phyloP scores from a whole-genome alignment of 306 rosid species.

The Begonia peltatifolia region DNA sequence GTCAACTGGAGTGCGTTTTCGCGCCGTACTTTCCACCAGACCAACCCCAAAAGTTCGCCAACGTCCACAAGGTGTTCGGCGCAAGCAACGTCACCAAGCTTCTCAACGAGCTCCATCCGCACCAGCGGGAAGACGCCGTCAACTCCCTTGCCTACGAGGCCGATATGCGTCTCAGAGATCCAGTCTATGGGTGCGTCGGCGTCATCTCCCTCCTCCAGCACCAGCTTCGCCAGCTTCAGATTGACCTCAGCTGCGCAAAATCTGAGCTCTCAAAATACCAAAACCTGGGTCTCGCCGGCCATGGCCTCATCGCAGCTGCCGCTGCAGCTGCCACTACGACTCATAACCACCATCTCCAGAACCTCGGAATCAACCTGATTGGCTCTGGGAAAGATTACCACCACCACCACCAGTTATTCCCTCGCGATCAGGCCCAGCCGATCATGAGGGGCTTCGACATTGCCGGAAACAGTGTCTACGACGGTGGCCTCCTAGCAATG shows the following conservation, averaged over 20 bases:
- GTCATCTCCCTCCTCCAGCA: slow-evolving; percentile 91
- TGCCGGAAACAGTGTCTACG: slow-evolving; percentile 28
- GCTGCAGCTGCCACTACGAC: background rate
- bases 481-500: slow-evolving; percentile 61
- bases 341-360: slow-evolving; percentile 15
- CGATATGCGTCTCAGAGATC: slow-evolving; percentile 93
- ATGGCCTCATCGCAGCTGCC: slow-evolving; percentile 28
- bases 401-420: slow-evolving; percentile 45
- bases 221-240: slow-evolving; percentile 85
- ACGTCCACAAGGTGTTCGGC: slow-evolving; percentile 85
- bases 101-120: slow-evolving; percentile 82
- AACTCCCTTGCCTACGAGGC: slow-evolving; percentile 94
- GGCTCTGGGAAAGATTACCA: slow-evolving; percentile 21
- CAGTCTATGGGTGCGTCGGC: slow-evolving; percentile 86
- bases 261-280: slow-evolving; percentile 82
- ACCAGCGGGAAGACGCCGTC: slow-evolving; percentile 89
- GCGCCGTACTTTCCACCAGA: slow-evolving; percentile 96
- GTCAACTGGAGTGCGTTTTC: slow-evolving; percentile 90
- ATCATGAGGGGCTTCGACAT: slow-evolving; percentile 23
- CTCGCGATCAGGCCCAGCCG: slow-evolving; percentile 37
- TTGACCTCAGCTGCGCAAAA: slow-evolving; percentile 81
- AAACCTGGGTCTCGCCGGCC: slow-evolving; percentile 33
- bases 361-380: slow-evolving; percentile 17
- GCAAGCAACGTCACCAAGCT: slow-evolving; percentile 91
- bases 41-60: slow-evolving; percentile 89